Percentiles rank a stretch among this genome's conserved stretches.
Conservation (phyloP, 495 filamentous ascomycete genomes). For the Penicillium atrosanguineum region DNA sequence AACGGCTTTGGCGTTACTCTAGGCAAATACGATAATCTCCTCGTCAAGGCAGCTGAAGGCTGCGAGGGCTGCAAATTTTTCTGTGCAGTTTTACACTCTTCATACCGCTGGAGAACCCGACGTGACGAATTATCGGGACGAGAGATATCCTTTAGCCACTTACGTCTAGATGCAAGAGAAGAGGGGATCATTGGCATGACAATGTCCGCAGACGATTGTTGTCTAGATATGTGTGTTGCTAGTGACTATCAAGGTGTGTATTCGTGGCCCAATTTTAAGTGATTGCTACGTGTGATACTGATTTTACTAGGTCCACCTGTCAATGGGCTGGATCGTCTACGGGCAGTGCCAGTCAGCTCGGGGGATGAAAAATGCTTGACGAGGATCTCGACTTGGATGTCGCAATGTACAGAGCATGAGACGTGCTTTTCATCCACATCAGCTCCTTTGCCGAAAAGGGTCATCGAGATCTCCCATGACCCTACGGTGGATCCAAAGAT, state of each 20-base stretch:
- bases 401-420: too few relatives aligned
- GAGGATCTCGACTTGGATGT: too few relatives aligned
- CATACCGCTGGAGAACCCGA: neutral
- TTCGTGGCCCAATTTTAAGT: neutral
- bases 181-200: conserved; percentile 1
- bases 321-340: too few relatives aligned
- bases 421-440: too few relatives aligned
- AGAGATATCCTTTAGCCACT: neutral
- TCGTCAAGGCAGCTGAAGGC: neutral
- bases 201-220: conserved; percentile 3
- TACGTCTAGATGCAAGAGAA: conserved; percentile 1
- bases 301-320: too few relatives aligned
- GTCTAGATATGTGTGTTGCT: conserved; percentile 5
- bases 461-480: too few relatives aligned
- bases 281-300: too few relatives aligned
- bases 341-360: too few relatives aligned
- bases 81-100: neutral
- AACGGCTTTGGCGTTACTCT: neutral
- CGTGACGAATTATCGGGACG: neutral
- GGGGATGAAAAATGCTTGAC: too few relatives aligned
- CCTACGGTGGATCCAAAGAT: too few relatives aligned
- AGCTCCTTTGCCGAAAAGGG: too few relatives aligned
- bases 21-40: neutral
- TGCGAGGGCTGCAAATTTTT: neutral
- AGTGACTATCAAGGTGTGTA: neutral